Conservation (phyloP, 805 yeast species). For the Kodamaea hsintzibuensis region DNA sequence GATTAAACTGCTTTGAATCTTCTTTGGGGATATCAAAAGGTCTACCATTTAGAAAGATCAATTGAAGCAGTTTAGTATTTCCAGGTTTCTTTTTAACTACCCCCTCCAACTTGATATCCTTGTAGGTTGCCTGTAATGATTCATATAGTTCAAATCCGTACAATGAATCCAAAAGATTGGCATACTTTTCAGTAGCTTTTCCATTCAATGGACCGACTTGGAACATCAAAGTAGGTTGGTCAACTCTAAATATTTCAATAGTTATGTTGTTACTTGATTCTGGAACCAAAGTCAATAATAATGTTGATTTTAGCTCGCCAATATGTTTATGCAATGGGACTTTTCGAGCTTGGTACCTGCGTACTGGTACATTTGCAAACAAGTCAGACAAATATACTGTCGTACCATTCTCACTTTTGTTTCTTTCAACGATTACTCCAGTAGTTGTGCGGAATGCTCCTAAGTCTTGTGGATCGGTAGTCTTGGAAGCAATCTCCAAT, state of each 20-base stretch:
- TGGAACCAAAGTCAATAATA: background rate
- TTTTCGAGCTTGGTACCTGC: conserved; percentile 26
- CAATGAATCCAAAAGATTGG: background rate
- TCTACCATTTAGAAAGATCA: conserved; percentile 46
- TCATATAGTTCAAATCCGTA: conserved; percentile 16
- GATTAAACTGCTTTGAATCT: conserved; percentile 21
- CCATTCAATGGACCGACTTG: background rate
- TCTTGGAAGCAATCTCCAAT: conserved; percentile 49
- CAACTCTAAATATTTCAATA: background rate
- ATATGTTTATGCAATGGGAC: conserved; percentile 21
- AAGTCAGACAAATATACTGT: conserved; percentile 34
- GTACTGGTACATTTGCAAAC: conserved; percentile 46
- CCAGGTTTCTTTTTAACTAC: conserved; percentile 38
- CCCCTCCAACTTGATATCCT: conserved; percentile 32
- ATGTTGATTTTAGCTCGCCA: conserved; percentile 25
- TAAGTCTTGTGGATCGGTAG: background rate
- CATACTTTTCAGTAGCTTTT: background rate
- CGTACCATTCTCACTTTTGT: background rate
- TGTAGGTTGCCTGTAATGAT: conserved; percentile 23
- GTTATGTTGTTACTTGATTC: background rate
- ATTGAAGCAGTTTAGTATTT: conserved; percentile 42
- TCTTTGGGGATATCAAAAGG: conserved; percentile 16
- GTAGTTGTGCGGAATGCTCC: background rate
- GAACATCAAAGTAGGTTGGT: background rate
- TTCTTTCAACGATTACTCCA: background rate